Conservation (phyloP, 345 rosid genomes). For the Citrus inodora region DNA sequence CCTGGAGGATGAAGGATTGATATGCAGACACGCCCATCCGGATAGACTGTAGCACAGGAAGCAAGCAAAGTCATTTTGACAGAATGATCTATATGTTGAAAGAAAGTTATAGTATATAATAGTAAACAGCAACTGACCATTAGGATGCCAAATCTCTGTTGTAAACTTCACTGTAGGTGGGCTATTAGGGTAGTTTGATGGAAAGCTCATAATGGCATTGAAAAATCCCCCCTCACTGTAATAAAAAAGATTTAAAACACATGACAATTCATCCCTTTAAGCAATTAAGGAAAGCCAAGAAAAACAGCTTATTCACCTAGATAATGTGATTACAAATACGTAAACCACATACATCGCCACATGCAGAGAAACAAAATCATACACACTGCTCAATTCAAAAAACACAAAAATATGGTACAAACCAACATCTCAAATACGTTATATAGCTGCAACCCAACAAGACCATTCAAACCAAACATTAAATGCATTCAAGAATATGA, state of each 20-base stretch:
- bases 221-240: constrained; percentile 96
- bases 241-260: constrained; percentile 3
- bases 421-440: neutral
- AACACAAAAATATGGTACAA: neutral
- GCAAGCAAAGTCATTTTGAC: neutral
- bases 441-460: neutral
- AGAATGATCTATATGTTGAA: neutral
- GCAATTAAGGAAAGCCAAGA: neutral
- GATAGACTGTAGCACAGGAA: constrained; percentile 50
- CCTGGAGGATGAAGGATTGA: constrained; percentile 99
- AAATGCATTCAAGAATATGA: neutral
- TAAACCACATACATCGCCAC: neutral
- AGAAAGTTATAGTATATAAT: neutral
- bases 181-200: constrained; percentile 84
- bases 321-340: neutral
- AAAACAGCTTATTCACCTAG: neutral
- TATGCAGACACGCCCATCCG: constrained; percentile 95
- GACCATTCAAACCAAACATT: neutral
- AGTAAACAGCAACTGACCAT: constrained; percentile 43
- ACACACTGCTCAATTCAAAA: neutral
- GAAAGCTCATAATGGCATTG: constrained; percentile 91
- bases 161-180: constrained; percentile 90
- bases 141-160: constrained; percentile 98
- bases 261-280: neutral
- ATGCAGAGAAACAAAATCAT: neutral